Percentiles rank a stretch among this genome's conserved stretches.
phyloP scores from a whole-genome alignment of 2,329 filamentous ascomycete species.

The Plectosphaerella cucumerina region DNA sequence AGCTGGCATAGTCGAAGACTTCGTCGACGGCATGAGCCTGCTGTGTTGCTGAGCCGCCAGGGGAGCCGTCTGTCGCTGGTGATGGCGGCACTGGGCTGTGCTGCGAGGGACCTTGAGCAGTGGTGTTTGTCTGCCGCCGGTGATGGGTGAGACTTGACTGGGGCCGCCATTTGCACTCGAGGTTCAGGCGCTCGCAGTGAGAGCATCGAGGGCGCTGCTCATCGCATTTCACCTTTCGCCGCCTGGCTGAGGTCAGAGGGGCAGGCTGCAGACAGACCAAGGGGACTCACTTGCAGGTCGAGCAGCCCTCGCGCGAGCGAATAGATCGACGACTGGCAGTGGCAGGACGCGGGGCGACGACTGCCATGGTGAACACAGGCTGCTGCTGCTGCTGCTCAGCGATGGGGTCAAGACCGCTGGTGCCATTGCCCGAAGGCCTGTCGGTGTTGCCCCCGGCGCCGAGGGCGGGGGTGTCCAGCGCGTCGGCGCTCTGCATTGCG shows the following conservation, averaged over 20 bases:
- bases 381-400: no score
- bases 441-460: no score
- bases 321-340: conserved; percentile 7
- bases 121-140: conserved; percentile 15
- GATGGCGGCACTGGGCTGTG: conserved; percentile 16
- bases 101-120: conserved; percentile 13
- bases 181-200: conserved; percentile 48
- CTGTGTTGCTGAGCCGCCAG: conserved; percentile 18
- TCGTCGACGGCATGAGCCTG: conserved; percentile 29
- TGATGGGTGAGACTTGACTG: conserved; percentile 11
- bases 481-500: no score
- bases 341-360: neutral
- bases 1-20: conserved; percentile 41
- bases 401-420: no score
- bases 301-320: conserved; percentile 35
- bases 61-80: conserved; percentile 21
- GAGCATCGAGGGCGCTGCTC: conserved; percentile 47
- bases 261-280: neutral
- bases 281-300: conserved; percentile 39
- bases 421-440: no score
- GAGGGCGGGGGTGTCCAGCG: no score
- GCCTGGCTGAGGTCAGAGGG: conserved; percentile 22
- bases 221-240: conserved; percentile 51
- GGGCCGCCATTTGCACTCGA: conserved; percentile 47
- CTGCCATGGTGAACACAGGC: neutral